Percentiles rank a stretch among this genome's conserved stretches.
These are phyloP conservation scores for Colletotrichum higginsianum DNA, from an alignment of 2,329 filamentous ascomycete species.

Conservation along the genomic window DNA sequence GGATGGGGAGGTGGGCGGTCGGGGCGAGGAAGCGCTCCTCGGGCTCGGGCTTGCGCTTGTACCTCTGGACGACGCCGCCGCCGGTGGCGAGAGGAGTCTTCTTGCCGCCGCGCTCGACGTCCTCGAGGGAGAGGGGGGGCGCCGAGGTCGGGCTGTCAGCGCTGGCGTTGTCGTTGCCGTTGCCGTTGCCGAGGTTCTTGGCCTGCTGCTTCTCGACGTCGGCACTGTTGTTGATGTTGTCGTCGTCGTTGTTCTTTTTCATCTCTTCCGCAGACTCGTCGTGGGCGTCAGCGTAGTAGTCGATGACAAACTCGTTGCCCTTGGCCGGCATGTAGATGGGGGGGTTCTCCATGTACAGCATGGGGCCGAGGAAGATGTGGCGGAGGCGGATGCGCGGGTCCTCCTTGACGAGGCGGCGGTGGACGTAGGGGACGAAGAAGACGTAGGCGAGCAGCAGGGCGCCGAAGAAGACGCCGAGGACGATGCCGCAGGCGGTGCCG, in stretches of 20 bases:
- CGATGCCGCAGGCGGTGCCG: constrained; percentile 49
- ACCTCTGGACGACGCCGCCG: constrained; percentile 50
- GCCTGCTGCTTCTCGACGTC: constrained; percentile 27
- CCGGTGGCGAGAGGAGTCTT: not conserved
- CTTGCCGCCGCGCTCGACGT: constrained; percentile 54
- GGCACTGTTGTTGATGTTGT: not conserved
- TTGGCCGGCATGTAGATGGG: constrained; percentile 47
- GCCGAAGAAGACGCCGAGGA: constrained; percentile 51
- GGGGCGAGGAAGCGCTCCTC: constrained; percentile 45
- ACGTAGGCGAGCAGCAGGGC: constrained; percentile 49
- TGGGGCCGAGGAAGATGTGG: constrained; percentile 55
- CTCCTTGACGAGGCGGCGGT: constrained; percentile 52
- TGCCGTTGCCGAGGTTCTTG: constrained; percentile 13
- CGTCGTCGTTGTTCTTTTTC: not conserved
- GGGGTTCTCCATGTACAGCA: constrained; percentile 49
- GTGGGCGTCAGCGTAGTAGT: constrained; percentile 47
- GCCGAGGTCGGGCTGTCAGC: not conserved
- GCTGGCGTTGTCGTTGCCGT: constrained; percentile 15
- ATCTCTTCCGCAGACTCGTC: not conserved
- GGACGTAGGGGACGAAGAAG: constrained; percentile 56
- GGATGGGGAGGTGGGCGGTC: constrained; percentile 40
- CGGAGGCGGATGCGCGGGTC: constrained; percentile 51
- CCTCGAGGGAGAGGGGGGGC: constrained; percentile 42
- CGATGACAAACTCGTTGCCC: constrained; percentile 46
- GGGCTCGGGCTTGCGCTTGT: constrained; percentile 57